These are phyloP conservation scores for Wickerhamomyces queroliae DNA, from an alignment of 805 yeast genomes.

Conservation along the genomic window DNA sequence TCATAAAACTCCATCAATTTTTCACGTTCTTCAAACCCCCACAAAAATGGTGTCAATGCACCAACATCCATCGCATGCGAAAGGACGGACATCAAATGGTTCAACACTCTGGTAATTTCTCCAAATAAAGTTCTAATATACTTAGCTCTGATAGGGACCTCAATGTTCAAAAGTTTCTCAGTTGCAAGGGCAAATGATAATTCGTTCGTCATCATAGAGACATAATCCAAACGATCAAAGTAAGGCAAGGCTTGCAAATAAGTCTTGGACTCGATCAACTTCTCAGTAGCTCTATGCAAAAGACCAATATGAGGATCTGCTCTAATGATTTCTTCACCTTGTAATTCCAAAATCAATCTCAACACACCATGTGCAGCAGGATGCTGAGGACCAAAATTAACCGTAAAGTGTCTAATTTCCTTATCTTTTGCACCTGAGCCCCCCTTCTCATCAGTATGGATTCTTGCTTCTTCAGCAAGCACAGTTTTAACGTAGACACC, in stretches of 20 bases:
- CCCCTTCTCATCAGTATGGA: constrained; percentile 32
- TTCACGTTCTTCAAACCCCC: constrained; percentile 95
- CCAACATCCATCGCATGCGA: constrained; percentile 95
- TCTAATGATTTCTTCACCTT: constrained; percentile 84
- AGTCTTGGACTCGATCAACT: constrained; percentile 80
- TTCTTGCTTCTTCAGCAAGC: constrained; percentile 21
- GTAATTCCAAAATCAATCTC: constrained; percentile 77
- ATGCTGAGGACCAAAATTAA: constrained; percentile 91
- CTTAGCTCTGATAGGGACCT: constrained; percentile 80
- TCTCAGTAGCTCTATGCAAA: constrained; percentile 85
- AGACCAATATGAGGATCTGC: constrained; percentile 88
- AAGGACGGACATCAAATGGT: constrained; percentile 81
- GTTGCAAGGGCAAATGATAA: constrained; percentile 79
- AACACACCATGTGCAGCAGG: constrained; percentile 94
- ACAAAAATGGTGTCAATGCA: constrained; percentile 85
- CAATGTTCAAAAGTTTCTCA: constrained; percentile 78
- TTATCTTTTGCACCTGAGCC: constrained; percentile 13
- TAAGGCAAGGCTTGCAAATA: constrained; percentile 86
- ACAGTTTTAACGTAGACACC: constrained; percentile 28
- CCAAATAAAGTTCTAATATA: constrained; percentile 83
- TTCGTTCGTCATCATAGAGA: constrained; percentile 87
- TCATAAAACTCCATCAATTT: constrained; percentile 90
- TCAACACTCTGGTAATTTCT: constrained; percentile 77
- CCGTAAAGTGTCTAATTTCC: constrained; percentile 79
- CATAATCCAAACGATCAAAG: constrained; percentile 83